phyloP scores from a whole-genome alignment of 495 filamentous ascomycete species.

The Penicillium cinerascens region DNA sequence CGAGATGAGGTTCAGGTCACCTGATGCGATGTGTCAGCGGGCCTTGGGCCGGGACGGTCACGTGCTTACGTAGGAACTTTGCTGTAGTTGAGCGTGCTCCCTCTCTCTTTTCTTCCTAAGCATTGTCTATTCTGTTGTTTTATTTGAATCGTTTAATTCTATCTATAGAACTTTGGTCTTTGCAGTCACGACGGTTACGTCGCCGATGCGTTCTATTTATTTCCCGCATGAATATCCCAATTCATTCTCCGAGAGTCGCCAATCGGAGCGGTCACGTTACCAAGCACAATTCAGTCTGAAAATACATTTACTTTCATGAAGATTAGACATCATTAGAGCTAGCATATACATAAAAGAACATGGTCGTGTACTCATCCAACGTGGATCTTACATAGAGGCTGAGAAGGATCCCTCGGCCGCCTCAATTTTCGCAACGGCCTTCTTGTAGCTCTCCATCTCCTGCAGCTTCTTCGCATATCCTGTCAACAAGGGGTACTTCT shows the following conservation, averaged over 20 bases:
- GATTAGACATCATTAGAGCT: background rate
- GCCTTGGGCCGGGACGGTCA: too few relatives aligned
- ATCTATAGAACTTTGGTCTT: background rate
- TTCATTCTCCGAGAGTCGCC: background rate
- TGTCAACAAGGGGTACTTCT: conserved; percentile 58
- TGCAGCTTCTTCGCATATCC: conserved; percentile 63
- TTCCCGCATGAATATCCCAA: background rate
- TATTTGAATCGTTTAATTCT: background rate
- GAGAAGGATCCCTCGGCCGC: conserved; percentile 57
- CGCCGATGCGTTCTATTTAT: background rate
- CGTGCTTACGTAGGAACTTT: too few relatives aligned
- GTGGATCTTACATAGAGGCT: conserved; percentile 28
- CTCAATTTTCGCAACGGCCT: conserved; percentile 56
- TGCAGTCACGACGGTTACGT: background rate
- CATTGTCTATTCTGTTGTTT: background rate
- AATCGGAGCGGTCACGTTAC: background rate
- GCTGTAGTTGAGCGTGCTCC: too few relatives aligned
- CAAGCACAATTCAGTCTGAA: background rate
- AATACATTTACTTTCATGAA: background rate
- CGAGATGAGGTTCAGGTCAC: conserved; percentile 10
- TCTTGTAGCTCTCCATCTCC: conserved; percentile 58
- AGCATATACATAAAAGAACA: background rate
- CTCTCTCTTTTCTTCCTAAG: background rate
- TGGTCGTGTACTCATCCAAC: background rate
- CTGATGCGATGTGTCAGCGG: background rate